Evolutionary conservation across 805 yeast species (phyloP), one percentile per base, ranked within the genome.

Genomic region (Lachancea sp.): DNA sequence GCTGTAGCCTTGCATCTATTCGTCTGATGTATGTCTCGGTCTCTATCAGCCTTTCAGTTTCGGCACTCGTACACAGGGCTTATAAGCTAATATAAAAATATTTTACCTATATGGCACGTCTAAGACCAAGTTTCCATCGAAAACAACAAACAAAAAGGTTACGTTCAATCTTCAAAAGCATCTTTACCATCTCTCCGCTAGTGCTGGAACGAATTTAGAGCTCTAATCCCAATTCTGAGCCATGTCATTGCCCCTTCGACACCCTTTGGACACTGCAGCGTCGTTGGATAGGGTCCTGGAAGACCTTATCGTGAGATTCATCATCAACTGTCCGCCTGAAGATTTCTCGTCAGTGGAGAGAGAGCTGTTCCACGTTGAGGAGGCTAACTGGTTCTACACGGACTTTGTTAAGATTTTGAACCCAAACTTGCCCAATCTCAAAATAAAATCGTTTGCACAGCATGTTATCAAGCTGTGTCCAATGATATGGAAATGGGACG

Each of bases 341-440:
- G 99, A 93, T 63, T 68, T 91, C 42, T 79, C 93, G 1, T 58
- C 63, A 36, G 62, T 60, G 10, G 66, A 78, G 60, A 74, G 99
- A 59, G 84, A 90, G 20, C 78, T 89, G 58, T 93, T 93, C 68
- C 95, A 90, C 62, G 82, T 93, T 35, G 99, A 93, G 70, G 98
- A 93, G 65, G 99, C 99, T 2, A 96, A 89, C 55, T 93, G 99
- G 99, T 93, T 85, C 60, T 93, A 90, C 65, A 76, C 84, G 41
- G 99, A 93, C 65, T 90, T 83, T 56, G 73, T 83, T 11, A 75
- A 90, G 30, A 76, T 75, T 30, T 67, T 82, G 55, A 84, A 88
- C 61, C 90, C 93, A 7, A 63, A 72, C 27, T 71, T 91, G 47
- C 98, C 97, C 1, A 60, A 77, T 2, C 68, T 90, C 71, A 84